Percentiles rank a stretch among this genome's conserved stretches.
These are phyloP conservation scores for Dendrobium chrysotoxum DNA, from an alignment of 106 monocot species.

Conservation along the genomic window DNA sequence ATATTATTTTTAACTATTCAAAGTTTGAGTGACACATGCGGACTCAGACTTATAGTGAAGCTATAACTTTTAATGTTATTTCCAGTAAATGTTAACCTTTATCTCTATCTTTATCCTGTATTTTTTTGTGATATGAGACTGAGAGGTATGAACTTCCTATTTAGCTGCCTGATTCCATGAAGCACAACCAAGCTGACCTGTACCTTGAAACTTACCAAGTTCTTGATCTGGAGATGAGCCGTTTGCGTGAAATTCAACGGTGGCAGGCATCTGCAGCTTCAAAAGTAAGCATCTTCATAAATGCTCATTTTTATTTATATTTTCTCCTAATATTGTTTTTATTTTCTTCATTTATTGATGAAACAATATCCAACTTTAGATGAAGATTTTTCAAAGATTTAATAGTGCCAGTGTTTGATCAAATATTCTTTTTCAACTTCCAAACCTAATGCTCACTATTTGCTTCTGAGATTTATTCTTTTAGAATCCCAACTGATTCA, in stretches of 20 bases:
- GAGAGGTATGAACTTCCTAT: not conserved
- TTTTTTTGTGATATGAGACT: not conserved
- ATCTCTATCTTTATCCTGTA: not conserved
- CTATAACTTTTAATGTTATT: not conserved
- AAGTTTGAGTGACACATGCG: not conserved
- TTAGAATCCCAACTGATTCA: not conserved
- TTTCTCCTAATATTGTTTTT: not conserved
- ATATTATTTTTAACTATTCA: not conserved
- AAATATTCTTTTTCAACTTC: not conserved
- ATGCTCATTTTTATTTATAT: not conserved
- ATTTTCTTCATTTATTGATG: not conserved
- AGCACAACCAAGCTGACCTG: slow-evolving; percentile 89
- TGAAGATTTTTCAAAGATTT: not conserved
- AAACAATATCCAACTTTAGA: not conserved
- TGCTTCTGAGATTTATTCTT: not conserved
- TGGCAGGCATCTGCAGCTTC: slow-evolving; percentile 98
- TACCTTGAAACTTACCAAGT: slow-evolving; percentile 98
- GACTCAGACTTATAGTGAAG: not conserved
- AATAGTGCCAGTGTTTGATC: not conserved
- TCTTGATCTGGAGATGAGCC: slow-evolving; percentile 96
- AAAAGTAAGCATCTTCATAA: slow-evolving; percentile 38
- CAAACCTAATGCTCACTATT: not conserved
- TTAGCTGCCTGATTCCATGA: slow-evolving; percentile 98
- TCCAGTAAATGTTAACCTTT: not conserved
- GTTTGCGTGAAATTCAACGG: slow-evolving; percentile 90